Evolutionary conservation across 441 rosid genomes (phyloP).

Genomic region (Euphorbia schlechtendalii): DNA sequence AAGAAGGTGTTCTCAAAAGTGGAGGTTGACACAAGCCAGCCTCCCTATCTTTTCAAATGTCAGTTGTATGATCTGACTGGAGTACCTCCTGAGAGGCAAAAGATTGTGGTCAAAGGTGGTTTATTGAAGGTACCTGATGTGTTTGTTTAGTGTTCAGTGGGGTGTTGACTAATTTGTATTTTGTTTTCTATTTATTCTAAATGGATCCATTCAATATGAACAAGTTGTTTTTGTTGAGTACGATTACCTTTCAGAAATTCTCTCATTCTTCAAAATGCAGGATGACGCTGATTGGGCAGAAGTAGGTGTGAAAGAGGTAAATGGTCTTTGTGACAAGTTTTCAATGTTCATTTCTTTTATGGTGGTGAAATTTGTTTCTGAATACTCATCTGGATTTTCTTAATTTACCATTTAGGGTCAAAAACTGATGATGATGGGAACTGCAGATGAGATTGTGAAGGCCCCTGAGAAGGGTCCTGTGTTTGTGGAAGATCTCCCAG

Average conservation of each 20-base stretch:
- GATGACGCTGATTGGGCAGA: constrained; percentile 96
- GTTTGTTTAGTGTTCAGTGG: neutral
- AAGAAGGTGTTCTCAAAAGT: constrained; percentile 76
- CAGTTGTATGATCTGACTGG: constrained; percentile 90
- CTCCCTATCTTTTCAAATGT: constrained; percentile 82
- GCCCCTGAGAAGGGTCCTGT: constrained; percentile 91
- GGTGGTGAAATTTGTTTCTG: constrained; percentile 7
- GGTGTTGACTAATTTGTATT: neutral
- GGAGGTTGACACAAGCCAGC: constrained; percentile 68
- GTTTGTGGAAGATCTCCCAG: constrained; percentile 91
- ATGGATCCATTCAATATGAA: neutral
- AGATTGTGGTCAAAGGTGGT: constrained; percentile 98
- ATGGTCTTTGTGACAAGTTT: constrained; percentile 5
- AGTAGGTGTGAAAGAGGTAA: constrained; percentile 77
- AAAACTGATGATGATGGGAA: constrained; percentile 99
- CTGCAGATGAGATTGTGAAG: constrained; percentile 91
- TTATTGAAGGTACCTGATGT: constrained; percentile 57
- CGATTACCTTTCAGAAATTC: constrained; percentile 1
- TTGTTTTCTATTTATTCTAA: neutral
- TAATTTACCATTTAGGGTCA: constrained; percentile 54
- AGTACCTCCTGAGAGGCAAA: constrained; percentile 96
- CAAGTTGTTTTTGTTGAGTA: constrained; percentile 1
- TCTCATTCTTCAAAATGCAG: constrained; percentile 34
- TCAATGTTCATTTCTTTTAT: neutral
- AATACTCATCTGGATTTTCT: constrained; percentile 2